Conservation (phyloP, 2,329 filamentous ascomycete species). For the Stachybotrys elegans region DNA sequence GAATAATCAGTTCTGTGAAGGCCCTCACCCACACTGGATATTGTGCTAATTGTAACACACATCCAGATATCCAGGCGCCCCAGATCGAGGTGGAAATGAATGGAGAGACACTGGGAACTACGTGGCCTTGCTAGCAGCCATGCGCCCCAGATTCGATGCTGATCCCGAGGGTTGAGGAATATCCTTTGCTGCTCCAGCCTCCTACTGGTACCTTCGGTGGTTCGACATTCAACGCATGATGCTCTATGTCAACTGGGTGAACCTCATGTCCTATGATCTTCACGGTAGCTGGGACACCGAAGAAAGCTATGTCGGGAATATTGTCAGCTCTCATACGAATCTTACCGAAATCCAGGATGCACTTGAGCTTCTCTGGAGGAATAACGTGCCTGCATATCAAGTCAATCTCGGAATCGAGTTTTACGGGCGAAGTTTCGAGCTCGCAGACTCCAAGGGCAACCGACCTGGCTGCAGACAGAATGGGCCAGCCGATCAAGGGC, state of each 20-base stretch:
- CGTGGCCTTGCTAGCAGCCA: background rate
- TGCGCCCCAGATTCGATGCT: no score
- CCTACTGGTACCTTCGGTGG: conserved; percentile 18
- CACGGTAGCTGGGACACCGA: background rate
- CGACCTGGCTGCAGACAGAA: background rate
- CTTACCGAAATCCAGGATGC: conserved; percentile 3
- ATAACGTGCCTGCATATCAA: background rate
- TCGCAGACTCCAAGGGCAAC: background rate
- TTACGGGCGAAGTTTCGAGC: background rate
- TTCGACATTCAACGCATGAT: conserved; percentile 9
- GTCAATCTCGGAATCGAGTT: background rate
- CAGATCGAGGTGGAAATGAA: background rate
- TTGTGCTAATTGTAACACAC: no score
- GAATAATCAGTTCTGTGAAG: background rate
- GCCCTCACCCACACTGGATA: no score
- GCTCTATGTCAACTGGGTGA: conserved; percentile 7
- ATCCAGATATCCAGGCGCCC: background rate
- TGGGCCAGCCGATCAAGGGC: background rate
- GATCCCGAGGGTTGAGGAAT: no score
- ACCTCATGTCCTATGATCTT: conserved; percentile 3
- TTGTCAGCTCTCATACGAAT: conserved; percentile 2
- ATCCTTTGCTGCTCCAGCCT: background rate
- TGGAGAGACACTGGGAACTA: background rate
- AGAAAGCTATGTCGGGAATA: background rate
- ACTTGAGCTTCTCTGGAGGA: conserved; percentile 3